Percentiles rank a stretch among this genome's conserved stretches.
These are phyloP conservation scores for Chalara sp. DNA, from an alignment of 2,329 filamentous ascomycete genomes.

Conservation along the genomic window DNA sequence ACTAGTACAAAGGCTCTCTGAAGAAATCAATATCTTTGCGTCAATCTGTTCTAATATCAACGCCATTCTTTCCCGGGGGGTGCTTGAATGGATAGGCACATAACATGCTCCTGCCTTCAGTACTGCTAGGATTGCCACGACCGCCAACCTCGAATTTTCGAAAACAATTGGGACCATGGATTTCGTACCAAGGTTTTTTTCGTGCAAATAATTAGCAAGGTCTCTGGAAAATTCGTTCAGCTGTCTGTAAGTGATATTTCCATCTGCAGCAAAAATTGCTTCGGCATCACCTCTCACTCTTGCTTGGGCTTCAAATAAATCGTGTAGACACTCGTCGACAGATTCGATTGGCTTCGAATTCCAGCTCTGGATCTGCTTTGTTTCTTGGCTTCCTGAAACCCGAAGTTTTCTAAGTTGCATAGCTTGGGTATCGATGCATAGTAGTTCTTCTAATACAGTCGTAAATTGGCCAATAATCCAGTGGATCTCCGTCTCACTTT, in stretches of 20 bases:
- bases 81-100: slow-evolving; percentile 15
- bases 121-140: slow-evolving; percentile 22
- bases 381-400: background rate
- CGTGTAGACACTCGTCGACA: slow-evolving; percentile 3
- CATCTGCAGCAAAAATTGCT: slow-evolving; percentile 17
- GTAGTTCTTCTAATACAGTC: too few species aligned
- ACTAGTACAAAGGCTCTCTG: too few species aligned
- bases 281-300: background rate
- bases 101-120: slow-evolving; percentile 22
- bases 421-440: too few species aligned
- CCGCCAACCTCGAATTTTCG: slow-evolving; percentile 20
- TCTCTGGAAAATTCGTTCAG: slow-evolving; percentile 15
- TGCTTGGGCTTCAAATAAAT: background rate
- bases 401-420: background rate
- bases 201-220: slow-evolving; percentile 12
- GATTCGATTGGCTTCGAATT: background rate
- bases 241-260: slow-evolving; percentile 16
- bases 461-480: too few species aligned
- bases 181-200: background rate
- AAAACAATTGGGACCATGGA: slow-evolving; percentile 11
- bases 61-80: background rate
- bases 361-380: background rate
- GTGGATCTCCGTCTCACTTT: too few species aligned
- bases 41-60: too few species aligned
- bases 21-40: too few species aligned